Conservation (phyloP, 1,284 basidiomycete species). For the Puccinia hordei region DNA sequence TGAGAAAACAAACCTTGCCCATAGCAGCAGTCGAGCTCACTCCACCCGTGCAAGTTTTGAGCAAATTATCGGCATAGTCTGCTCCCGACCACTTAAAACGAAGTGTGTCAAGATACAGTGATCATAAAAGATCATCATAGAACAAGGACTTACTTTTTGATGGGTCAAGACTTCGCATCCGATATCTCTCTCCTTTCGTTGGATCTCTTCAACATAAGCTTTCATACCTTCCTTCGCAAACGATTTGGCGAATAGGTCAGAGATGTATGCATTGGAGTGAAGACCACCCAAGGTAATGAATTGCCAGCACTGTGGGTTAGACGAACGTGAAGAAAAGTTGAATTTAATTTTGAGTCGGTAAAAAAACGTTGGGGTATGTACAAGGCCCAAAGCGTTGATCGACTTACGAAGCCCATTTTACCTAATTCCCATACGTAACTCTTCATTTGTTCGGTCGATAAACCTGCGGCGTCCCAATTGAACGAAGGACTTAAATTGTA, state of each 20-base stretch:
- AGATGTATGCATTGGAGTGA: constrained; percentile 78
- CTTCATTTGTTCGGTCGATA: constrained; percentile 71
- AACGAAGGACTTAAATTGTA: constrained; percentile 92
- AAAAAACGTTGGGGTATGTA: neutral
- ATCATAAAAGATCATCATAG: neutral
- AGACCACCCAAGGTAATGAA: constrained; percentile 83
- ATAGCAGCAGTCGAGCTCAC: constrained; percentile 81
- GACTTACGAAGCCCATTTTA: constrained; percentile 72
- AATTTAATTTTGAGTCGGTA: neutral
- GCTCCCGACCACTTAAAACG: constrained; percentile 58
- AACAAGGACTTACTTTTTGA: constrained; percentile 53
- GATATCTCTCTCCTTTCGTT: constrained; percentile 83
- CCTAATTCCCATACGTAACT: constrained; percentile 87
- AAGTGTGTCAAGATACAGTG: constrained; percentile 55
- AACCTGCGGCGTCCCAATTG: constrained; percentile 85
- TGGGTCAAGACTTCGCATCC: constrained; percentile 62
- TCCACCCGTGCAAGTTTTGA: constrained; percentile 59
- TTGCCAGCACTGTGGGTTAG: constrained; percentile 70
- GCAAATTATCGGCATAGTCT: constrained; percentile 59
- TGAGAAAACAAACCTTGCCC: constrained; percentile 66
- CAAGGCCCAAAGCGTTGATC: constrained; percentile 51
- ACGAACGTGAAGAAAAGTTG: neutral
- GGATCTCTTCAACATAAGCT: constrained; percentile 80
- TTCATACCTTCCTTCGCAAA: constrained; percentile 75
- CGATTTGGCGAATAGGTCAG: constrained; percentile 64